Evolutionary conservation across 306 rosid species (phyloP).

Genomic region (Ammopiptanthus mongolicus): DNA sequence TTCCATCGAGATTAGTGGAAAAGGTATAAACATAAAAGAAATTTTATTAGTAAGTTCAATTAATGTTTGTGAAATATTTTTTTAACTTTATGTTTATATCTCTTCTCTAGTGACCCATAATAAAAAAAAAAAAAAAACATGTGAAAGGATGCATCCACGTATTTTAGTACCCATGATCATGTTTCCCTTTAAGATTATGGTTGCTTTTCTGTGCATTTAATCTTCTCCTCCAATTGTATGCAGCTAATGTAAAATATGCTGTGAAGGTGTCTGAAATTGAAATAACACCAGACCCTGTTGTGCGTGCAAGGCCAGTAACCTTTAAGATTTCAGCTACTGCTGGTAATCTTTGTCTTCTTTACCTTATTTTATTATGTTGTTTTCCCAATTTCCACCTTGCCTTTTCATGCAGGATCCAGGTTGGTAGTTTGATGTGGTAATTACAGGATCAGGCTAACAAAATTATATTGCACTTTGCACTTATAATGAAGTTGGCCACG

Average conservation of each 20-base stretch:
- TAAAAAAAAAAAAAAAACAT: too few relatives aligned
- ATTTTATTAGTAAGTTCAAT: too few relatives aligned
- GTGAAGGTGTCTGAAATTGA: constrained; percentile 52
- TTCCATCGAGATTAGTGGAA: too few relatives aligned
- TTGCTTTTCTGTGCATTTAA: background rate
- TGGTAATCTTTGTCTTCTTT: constrained; percentile 26
- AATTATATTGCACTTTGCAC: background rate
- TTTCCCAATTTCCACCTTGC: background rate
- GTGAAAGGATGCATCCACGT: too few relatives aligned
- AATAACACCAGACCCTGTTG: constrained; percentile 50
- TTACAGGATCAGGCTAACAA: background rate
- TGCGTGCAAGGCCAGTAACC: constrained; percentile 43
- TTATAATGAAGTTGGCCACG: background rate
- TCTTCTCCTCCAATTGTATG: background rate
- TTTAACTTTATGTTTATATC: too few relatives aligned
- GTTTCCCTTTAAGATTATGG: background rate
- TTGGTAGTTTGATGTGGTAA: background rate
- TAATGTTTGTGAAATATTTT: too few relatives aligned
- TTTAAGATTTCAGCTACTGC: constrained; percentile 53
- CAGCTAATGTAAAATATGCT: constrained; percentile 40
- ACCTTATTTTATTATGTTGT: background rate
- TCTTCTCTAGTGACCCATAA: too few relatives aligned
- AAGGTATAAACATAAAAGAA: too few relatives aligned
- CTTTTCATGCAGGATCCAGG: background rate
- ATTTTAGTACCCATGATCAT: background rate